These are phyloP conservation scores for Platismatia glauca DNA, from an alignment of 495 filamentous ascomycete genomes.

Conservation along the genomic window DNA sequence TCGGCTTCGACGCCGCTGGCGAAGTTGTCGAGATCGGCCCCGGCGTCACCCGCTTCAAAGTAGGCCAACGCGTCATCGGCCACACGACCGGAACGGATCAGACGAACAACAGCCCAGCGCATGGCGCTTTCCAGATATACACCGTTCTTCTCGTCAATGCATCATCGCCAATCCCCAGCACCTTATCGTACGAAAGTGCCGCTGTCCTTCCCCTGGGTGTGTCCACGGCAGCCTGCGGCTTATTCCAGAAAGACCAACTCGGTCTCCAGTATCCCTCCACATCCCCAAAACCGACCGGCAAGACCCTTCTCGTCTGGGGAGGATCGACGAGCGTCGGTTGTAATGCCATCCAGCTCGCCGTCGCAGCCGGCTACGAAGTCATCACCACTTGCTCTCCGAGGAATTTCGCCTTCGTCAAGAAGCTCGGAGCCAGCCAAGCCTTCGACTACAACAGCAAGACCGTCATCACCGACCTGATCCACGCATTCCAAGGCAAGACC, in stretches of 20 bases:
- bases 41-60: constrained; percentile 35
- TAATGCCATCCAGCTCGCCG: constrained; percentile 53
- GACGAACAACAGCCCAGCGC: not conserved
- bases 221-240: constrained; percentile 43
- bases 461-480: constrained; percentile 30
- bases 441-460: constrained; percentile 47
- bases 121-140: constrained; percentile 43
- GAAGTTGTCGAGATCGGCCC: constrained; percentile 40
- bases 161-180: constrained; percentile 39
- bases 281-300: constrained; percentile 25
- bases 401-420: constrained; percentile 45
- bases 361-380: constrained; percentile 49
- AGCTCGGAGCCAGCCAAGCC: constrained; percentile 44
- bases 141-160: constrained; percentile 30
- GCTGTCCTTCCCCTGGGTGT: constrained; percentile 46
- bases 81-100: constrained; percentile 14
- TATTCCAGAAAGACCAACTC: constrained; percentile 40
- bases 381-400: constrained; percentile 42
- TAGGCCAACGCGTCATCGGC: constrained; percentile 29
- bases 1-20: constrained; percentile 49
- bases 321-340: constrained; percentile 51
- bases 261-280: constrained; percentile 28
- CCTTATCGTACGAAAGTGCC: constrained; percentile 38
- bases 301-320: constrained; percentile 51
- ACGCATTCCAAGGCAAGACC: constrained; percentile 24